Base-by-base conservation (phyloP, 2,329 filamentous ascomycete species). In the Fusarium devonianum region DNA sequence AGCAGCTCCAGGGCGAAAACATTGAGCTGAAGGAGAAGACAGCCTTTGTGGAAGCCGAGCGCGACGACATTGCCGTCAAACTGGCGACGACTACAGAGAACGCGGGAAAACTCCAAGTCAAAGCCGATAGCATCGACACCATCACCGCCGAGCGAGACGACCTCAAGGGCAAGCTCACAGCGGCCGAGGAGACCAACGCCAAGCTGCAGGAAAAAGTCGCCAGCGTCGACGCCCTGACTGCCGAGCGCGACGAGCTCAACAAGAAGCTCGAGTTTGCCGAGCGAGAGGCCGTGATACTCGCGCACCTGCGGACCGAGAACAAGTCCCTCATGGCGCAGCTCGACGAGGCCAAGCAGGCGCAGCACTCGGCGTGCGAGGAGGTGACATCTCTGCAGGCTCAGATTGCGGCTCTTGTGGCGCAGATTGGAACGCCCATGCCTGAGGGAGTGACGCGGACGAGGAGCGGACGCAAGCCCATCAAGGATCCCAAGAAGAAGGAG, bases 241-340 rank as follows among this genome's bases (percentile, higher is more conserved):
- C 53, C 0, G 59, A 63, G 18, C 38, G 50, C 0, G 60, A 63
- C 9, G 45, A 63, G 21, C 49, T 63, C 1, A 42, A 39, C 18
- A 58, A 60, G 45, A 62, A 55, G 48, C 60, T 63, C 1, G 64
- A 59, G 12, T 37, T 33, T 0, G 64, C 64, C 1, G 58, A 63
- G 47, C 34, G 49, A 4, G 60, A 64, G 12, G 56, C 58, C 3
- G 58, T 63, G 1, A 52, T 62, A 13, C 29, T 65, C 2, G 46
- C 60, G 3, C 45, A 53, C 5, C 37, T 66, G 2, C 57, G 60
- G 4, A 53, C 54, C 5, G 62, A 66, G 50, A 66, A 66, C 41
- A 64, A 53, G 8, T 53, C 47, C 14, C 64, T 66, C 8, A 53
- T 46, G 22, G 60, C 58, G 5, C 59, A 66, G 28, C 64, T 66